Evolutionary conservation across 1,139 yeast genomes (phyloP).

Genomic region (Taiozyma sp.): DNA sequence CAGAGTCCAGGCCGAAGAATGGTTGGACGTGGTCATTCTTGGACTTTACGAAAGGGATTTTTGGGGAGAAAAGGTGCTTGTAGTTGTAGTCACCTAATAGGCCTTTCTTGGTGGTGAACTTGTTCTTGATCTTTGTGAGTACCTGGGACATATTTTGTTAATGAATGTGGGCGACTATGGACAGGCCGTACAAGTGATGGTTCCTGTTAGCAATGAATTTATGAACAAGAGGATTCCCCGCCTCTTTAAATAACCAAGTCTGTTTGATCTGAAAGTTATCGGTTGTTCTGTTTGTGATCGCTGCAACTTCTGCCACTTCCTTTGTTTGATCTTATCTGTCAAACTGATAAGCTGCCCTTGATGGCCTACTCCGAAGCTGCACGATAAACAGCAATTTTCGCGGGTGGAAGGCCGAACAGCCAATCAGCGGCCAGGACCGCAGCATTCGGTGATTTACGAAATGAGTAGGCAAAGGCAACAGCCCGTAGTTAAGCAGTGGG

Average conservation of each 20-base stretch:
- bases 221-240: neutral
- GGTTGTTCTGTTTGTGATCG: no score
- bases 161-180: no score
- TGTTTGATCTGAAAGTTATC: no score
- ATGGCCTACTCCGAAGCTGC: neutral
- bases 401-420: no score
- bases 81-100: slow-evolving; percentile 82
- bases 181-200: no score
- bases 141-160: neutral
- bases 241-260: no score
- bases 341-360: neutral
- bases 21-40: slow-evolving; percentile 44
- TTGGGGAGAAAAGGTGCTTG: slow-evolving; percentile 70
- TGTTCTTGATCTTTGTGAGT: slow-evolving; percentile 14
- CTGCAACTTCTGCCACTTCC: neutral
- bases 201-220: no score
- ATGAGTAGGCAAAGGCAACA: no score
- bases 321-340: neutral
- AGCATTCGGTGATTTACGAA: no score
- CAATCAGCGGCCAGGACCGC: no score
- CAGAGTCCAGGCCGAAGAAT: slow-evolving; percentile 73
- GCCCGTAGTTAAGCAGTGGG: no score
- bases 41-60: slow-evolving; percentile 50
- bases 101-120: slow-evolving; percentile 70
- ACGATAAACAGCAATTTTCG: neutral